Evolutionary conservation across 352 stramenopile genomes (phyloP).

Genomic region (Globisporangium ultimum): DNA sequence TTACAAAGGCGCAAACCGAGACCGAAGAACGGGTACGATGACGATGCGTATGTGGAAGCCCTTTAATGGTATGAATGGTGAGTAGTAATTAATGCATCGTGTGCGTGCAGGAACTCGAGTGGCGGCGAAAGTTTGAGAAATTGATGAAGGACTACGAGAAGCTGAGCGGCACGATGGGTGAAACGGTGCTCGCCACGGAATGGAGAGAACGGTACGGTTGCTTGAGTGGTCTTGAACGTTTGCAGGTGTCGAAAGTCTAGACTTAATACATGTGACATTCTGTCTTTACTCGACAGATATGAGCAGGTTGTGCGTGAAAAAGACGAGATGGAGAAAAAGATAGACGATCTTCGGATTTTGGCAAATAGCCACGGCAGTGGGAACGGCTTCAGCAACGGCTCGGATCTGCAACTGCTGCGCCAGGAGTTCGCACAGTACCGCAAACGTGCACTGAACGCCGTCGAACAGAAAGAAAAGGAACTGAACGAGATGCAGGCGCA

Average conservation of each 20-base stretch:
- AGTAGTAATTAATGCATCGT: no score
- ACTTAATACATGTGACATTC: neutral
- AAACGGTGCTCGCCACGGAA: conserved; percentile 79
- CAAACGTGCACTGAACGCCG: conserved; percentile 69
- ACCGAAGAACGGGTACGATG: conserved; percentile 30
- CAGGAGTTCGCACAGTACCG: conserved; percentile 82
- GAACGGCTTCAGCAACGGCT: conserved; percentile 22
- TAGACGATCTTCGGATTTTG: conserved; percentile 58
- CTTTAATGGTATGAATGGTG: neutral
- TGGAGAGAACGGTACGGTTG: conserved; percentile 65
- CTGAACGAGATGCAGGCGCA: conserved; percentile 66
- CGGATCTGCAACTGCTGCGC: conserved; percentile 60
- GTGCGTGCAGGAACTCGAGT: conserved; percentile 55
- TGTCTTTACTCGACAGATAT: conserved; percentile 33
- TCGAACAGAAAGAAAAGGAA: conserved; percentile 84
- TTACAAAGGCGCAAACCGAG: neutral
- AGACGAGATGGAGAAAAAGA: conserved; percentile 67
- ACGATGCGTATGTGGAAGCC: neutral
- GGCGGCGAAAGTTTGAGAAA: conserved; percentile 84
- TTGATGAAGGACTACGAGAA: conserved; percentile 85
- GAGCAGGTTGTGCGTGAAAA: conserved; percentile 76
- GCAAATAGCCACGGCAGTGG: conserved; percentile 27
- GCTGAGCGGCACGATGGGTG: conserved; percentile 80
- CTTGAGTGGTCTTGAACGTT: neutral
- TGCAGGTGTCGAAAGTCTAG: neutral